Percentiles rank a stretch among this genome's conserved stretches.
These are phyloP conservation scores for Litsea cubeba DNA, from an alignment of 164 flowering plant species.

Conservation along the genomic window DNA sequence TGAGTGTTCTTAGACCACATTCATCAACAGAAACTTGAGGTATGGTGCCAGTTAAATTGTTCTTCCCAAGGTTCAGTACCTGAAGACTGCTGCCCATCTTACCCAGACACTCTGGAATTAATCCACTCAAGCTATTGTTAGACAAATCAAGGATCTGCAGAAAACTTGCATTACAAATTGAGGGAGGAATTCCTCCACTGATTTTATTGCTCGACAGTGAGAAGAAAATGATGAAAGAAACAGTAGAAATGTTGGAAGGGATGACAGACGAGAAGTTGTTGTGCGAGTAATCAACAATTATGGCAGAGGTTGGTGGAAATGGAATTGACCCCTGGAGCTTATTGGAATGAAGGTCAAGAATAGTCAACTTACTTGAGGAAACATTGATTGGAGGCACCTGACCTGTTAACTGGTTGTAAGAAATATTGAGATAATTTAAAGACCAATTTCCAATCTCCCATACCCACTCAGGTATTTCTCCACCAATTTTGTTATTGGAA, in stretches of 20 bases:
- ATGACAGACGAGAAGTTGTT: conserved; percentile 32
- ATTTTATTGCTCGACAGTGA: conserved; percentile 38
- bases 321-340: conserved; percentile 31
- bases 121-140: conserved; percentile 33
- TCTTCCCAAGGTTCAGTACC: conserved; percentile 44
- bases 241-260: conserved; percentile 20
- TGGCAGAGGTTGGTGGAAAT: conserved; percentile 12
- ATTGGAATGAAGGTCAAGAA: conserved; percentile 47
- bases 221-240: conserved; percentile 17
- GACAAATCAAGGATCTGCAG: conserved; percentile 50
- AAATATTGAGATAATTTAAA: conserved; percentile 30
- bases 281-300: conserved; percentile 36
- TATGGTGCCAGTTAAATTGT: conserved; percentile 37
- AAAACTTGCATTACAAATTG: conserved; percentile 33
- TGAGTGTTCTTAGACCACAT: conserved; percentile 35
- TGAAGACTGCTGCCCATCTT: conserved; percentile 9
- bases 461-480: conserved; percentile 43
- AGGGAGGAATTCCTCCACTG: conserved; percentile 41
- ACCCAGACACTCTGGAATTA: conserved; percentile 36
- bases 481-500: conserved; percentile 35
- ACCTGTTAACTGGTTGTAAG: conserved; percentile 27
- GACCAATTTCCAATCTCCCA: conserved; percentile 17
- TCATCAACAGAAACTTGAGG: conserved; percentile 19
- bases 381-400: conserved; percentile 6
- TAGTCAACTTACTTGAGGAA: neutral